Percentiles rank a stretch among this genome's conserved stretches.
These are phyloP conservation scores for Taphrina populina DNA, from an alignment of 1,139 yeast species.

Conservation along the genomic window DNA sequence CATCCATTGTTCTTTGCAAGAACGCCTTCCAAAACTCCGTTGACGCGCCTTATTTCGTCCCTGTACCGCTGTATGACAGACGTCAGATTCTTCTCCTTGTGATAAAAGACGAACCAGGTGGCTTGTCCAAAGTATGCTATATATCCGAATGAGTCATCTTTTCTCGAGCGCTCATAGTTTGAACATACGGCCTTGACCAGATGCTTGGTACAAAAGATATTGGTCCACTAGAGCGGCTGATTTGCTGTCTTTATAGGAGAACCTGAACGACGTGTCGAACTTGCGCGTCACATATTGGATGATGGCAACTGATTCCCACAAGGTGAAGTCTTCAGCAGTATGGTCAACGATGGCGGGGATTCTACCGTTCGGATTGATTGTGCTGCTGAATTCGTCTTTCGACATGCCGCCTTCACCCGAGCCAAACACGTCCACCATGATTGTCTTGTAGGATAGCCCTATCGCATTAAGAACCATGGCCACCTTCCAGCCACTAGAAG, in stretches of 20 bases:
- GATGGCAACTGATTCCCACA: conserved; percentile 19
- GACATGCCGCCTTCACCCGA: background rate
- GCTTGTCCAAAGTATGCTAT: conserved; percentile 18
- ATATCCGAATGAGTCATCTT: background rate
- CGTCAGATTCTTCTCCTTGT: conserved; percentile 10
- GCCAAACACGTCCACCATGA: conserved; percentile 17
- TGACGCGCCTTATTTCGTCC: conserved; percentile 5
- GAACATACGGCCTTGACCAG: conserved; percentile 18
- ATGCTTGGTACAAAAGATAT: conserved; percentile 6
- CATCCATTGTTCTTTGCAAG: conserved; percentile 1
- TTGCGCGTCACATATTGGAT: conserved; percentile 2
- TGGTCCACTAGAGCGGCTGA: background rate
- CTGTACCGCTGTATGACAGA: conserved; percentile 17
- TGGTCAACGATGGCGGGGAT: conserved; percentile 21
- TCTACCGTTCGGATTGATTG: conserved; percentile 22
- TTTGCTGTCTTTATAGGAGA: background rate
- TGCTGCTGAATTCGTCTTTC: background rate
- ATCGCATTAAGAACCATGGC: conserved; percentile 15
- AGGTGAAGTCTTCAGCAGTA: background rate
- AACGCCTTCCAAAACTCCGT: conserved; percentile 7
- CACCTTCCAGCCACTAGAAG: conserved; percentile 20
- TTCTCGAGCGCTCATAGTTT: background rate
- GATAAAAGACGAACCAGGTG: conserved; percentile 10
- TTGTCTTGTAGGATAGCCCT: conserved; percentile 7
- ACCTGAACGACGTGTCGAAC: conserved; percentile 8